Conservation (phyloP, 106 monocot genomes). For the Amphibolis antarctica region DNA sequence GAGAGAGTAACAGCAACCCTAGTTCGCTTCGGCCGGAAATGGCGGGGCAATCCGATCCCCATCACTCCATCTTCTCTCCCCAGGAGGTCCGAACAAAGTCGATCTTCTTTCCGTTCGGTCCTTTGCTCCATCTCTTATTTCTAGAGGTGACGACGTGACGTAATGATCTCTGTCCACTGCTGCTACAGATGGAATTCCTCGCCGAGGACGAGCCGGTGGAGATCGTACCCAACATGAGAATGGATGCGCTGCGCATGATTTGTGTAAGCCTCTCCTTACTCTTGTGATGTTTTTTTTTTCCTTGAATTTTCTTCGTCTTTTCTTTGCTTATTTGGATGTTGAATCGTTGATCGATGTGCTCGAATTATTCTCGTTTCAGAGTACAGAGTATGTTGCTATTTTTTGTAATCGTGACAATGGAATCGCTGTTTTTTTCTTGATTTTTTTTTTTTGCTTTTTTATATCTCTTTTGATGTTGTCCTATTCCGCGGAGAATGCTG, state of each 20-base stretch:
- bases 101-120: background rate
- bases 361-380: too few species aligned
- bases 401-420: too few species aligned
- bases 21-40: conserved; percentile 12
- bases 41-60: conserved; percentile 92
- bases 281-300: background rate
- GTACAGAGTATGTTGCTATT: too few species aligned
- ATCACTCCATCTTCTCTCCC: conserved; percentile 58
- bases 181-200: conserved; percentile 67
- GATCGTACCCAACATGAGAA: conserved; percentile 75
- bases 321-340: background rate
- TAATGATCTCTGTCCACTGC: background rate
- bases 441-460: background rate
- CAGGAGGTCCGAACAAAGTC: conserved; percentile 39
- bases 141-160: background rate
- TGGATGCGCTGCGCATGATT: conserved; percentile 79
- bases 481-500: too few species aligned
- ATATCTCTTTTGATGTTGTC: background rate
- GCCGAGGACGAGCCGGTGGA: conserved; percentile 81
- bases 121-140: background rate
- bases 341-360: too few species aligned
- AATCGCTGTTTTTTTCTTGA: too few species aligned
- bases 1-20: background rate
- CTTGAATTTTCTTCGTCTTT: background rate
- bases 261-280: conserved; percentile 30